A percentile compares a stretch with the other conserved stretches of the same genome.
phyloP scores from a whole-genome alignment of 2,329 filamentous ascomycete species.

The Hypoxylon sp. region DNA sequence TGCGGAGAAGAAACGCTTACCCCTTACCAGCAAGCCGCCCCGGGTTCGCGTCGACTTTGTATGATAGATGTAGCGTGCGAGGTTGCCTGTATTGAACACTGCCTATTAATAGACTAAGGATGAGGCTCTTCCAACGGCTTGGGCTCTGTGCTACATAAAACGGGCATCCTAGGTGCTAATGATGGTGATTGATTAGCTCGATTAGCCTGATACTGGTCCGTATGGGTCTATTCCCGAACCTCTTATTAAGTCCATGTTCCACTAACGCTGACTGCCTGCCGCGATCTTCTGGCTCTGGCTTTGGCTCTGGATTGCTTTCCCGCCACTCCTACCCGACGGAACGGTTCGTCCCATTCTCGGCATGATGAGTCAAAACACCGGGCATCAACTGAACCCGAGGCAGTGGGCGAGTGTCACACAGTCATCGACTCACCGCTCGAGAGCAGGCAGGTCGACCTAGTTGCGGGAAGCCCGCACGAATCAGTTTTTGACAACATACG shows the following conservation, averaged over 20 bases:
- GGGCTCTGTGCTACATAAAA: constrained; percentile 7
- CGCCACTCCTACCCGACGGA: constrained; percentile 18
- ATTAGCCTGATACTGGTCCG: neutral
- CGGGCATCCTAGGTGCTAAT: neutral
- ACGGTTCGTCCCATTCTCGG: constrained; percentile 29
- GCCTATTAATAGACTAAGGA: constrained; percentile 5
- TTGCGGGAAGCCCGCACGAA: constrained; percentile 38
- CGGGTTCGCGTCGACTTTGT: neutral
- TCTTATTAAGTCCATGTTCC: neutral
- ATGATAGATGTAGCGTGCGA: neutral
- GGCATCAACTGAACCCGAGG: constrained; percentile 21
- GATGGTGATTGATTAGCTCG: neutral
- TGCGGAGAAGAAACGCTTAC: constrained; percentile 1
- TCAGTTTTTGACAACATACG: constrained; percentile 21
- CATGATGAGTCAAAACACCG: constrained; percentile 34
- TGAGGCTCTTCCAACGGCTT: constrained; percentile 17
- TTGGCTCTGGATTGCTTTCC: neutral
- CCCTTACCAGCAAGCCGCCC: neutral
- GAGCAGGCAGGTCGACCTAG: neutral
- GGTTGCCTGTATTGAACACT: neutral
- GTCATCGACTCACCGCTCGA: constrained; percentile 40
- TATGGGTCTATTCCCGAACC: constrained; percentile 6
- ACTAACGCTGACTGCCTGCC: constrained; percentile 18
- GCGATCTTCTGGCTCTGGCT: constrained; percentile 3
- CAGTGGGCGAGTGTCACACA: constrained; percentile 27